These are phyloP conservation scores for Calonectria naviculata DNA, from an alignment of 2,329 filamentous ascomycete species.

Conservation along the genomic window DNA sequence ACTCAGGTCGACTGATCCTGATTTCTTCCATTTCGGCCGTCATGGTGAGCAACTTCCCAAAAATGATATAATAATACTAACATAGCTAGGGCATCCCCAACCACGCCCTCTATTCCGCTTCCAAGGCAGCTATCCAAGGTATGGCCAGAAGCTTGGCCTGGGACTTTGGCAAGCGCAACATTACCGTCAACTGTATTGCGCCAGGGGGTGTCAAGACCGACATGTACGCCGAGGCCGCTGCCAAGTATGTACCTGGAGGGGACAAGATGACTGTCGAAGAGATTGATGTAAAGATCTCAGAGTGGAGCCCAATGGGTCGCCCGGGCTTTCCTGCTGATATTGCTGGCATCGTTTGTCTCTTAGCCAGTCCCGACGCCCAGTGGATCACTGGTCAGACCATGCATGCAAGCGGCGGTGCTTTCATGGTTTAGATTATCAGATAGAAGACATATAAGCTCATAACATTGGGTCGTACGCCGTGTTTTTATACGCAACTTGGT, in stretches of 20 bases:
- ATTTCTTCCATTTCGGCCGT: constrained; percentile 78
- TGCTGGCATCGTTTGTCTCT: too few relatives aligned
- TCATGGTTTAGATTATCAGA: too few relatives aligned
- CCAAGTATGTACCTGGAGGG: constrained; percentile 66
- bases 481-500: too few relatives aligned
- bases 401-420: too few relatives aligned
- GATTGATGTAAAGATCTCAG: too few relatives aligned
- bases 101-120: constrained; percentile 79
- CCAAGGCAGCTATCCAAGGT: constrained; percentile 81
- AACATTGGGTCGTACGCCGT: too few relatives aligned
- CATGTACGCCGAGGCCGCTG: constrained; percentile 75
- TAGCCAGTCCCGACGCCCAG: too few relatives aligned
- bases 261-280: too few relatives aligned
- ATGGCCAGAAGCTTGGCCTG: constrained; percentile 81
- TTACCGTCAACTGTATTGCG: constrained; percentile 75
- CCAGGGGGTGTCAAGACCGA: constrained; percentile 76
- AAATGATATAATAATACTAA: neutral
- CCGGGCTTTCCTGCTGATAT: too few relatives aligned
- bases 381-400: too few relatives aligned
- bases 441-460: too few relatives aligned
- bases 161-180: constrained; percentile 74
- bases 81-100: constrained; percentile 71
- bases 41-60: constrained; percentile 54
- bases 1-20: constrained; percentile 77
- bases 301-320: too few relatives aligned